phyloP scores from a whole-genome alignment of 1,284 basidiomycete species.

The Tylopilus orsonianus region DNA sequence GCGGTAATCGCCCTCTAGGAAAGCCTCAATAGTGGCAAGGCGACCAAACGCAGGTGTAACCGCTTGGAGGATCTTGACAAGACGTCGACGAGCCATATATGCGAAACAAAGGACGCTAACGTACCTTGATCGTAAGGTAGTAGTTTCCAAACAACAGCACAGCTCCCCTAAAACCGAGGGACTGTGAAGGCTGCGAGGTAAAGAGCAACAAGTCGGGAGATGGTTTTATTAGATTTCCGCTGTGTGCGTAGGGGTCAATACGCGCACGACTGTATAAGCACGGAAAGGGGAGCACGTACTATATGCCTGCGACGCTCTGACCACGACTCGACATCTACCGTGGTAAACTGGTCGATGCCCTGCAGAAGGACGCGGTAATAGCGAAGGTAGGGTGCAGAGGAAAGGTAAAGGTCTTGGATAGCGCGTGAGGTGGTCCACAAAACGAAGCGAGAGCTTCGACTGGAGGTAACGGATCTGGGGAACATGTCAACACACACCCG shows the following conservation, averaged over 20 bases:
- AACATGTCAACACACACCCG: not conserved
- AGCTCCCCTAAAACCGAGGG: slow-evolving; percentile 82
- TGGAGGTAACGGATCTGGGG: slow-evolving; percentile 85
- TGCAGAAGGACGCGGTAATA: slow-evolving; percentile 75
- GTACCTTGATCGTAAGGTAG: slow-evolving; percentile 68
- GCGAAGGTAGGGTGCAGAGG: slow-evolving; percentile 62
- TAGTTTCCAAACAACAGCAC: slow-evolving; percentile 83
- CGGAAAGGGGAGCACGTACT: slow-evolving; percentile 56
- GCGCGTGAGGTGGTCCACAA: slow-evolving; percentile 86
- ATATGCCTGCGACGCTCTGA: slow-evolving; percentile 87
- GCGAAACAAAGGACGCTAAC: not conserved
- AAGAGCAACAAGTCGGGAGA: slow-evolving; percentile 91
- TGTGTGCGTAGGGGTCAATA: slow-evolving; percentile 15
- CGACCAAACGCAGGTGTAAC: slow-evolving; percentile 95
- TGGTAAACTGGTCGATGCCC: slow-evolving; percentile 90
- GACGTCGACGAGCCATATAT: not conserved
- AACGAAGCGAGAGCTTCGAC: slow-evolving; percentile 81
- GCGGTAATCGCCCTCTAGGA: slow-evolving; percentile 87
- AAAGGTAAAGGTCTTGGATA: slow-evolving; percentile 93
- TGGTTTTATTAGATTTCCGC: slow-evolving; percentile 77
- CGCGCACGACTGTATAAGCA: too few species aligned
- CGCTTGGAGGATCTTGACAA: slow-evolving; percentile 67
- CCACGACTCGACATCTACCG: slow-evolving; percentile 91
- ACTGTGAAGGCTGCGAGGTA: slow-evolving; percentile 86
- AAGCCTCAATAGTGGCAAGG: slow-evolving; percentile 87